Evolutionary conservation across 129 eudicot genomes (phyloP).

Genomic region (Kitagawia praeruptora): DNA sequence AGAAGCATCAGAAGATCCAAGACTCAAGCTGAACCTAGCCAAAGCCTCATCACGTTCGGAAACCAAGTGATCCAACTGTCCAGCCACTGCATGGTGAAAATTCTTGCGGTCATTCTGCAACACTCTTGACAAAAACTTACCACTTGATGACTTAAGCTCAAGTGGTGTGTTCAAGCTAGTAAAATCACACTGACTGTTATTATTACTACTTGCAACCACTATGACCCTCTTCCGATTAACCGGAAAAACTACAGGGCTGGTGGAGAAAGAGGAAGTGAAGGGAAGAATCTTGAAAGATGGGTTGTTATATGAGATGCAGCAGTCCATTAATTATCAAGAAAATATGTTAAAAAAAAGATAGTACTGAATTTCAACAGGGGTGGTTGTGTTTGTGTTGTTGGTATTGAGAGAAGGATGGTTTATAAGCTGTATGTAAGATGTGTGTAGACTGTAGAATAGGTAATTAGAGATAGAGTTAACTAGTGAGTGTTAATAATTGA

Average conservation of each 20-base stretch:
- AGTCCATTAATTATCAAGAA: conserved; percentile 44
- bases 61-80: conserved; percentile 49
- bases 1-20: conserved; percentile 51
- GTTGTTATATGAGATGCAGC: conserved; percentile 27
- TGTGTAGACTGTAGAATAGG: background rate
- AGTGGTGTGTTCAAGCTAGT: conserved; percentile 64
- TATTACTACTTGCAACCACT: conserved; percentile 10
- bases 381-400: background rate
- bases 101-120: conserved; percentile 49
- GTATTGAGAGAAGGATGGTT: background rate
- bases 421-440: too few relatives aligned
- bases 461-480: background rate
- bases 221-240: conserved; percentile 12
- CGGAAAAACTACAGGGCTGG: background rate
- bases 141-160: conserved; percentile 51
- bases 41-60: conserved; percentile 42
- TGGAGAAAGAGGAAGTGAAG: background rate
- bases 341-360: background rate
- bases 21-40: conserved; percentile 33
- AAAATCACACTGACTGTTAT: conserved; percentile 26
- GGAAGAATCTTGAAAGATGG: conserved; percentile 8
- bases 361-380: background rate
- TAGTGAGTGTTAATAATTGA: background rate
- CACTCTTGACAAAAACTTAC: conserved; percentile 45
- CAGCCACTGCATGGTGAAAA: conserved; percentile 54